Evolutionary conservation across 2,329 filamentous ascomycete genomes (phyloP).

Genomic region (Microcyclospora tardicrescens): DNA sequence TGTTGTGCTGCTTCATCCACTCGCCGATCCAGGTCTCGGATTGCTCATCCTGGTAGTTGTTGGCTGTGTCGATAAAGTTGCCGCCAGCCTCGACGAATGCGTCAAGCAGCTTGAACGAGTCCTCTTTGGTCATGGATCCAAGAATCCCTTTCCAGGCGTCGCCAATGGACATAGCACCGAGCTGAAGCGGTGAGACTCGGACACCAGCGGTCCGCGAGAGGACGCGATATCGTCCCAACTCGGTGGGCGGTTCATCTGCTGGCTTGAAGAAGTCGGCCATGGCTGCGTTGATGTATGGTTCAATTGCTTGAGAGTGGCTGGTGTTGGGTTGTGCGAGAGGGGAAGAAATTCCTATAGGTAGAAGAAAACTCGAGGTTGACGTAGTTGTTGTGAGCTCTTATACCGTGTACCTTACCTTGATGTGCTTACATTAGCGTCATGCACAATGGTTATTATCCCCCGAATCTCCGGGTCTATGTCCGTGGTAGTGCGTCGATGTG

Average conservation of each 20-base stretch:
- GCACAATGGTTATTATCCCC: no score
- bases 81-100: slow-evolving; percentile 23
- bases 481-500: no score
- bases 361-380: no score
- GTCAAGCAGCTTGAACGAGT: slow-evolving; percentile 22
- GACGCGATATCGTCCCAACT: slow-evolving; percentile 41
- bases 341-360: no score
- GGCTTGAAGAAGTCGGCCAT: slow-evolving; percentile 19
- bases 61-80: slow-evolving; percentile 26
- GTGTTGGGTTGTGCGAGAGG: no score
- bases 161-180: slow-evolving; percentile 56
- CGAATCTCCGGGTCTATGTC: no score
- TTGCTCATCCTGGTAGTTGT: slow-evolving; percentile 29
- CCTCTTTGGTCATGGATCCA: slow-evolving; percentile 43
- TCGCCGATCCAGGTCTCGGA: slow-evolving; percentile 33
- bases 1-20: slow-evolving; percentile 28
- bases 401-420: no score
- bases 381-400: no score
- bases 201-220: slow-evolving; percentile 40
- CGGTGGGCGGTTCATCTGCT: slow-evolving; percentile 36
- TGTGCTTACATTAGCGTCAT: no score
- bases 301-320: neutral
- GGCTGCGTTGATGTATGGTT: neutral
- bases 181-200: slow-evolving; percentile 30
- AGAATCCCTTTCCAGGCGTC: slow-evolving; percentile 44